Base-by-base conservation (phyloP, 352 stramenopile species). In the Globisporangium yorkense region DNA sequence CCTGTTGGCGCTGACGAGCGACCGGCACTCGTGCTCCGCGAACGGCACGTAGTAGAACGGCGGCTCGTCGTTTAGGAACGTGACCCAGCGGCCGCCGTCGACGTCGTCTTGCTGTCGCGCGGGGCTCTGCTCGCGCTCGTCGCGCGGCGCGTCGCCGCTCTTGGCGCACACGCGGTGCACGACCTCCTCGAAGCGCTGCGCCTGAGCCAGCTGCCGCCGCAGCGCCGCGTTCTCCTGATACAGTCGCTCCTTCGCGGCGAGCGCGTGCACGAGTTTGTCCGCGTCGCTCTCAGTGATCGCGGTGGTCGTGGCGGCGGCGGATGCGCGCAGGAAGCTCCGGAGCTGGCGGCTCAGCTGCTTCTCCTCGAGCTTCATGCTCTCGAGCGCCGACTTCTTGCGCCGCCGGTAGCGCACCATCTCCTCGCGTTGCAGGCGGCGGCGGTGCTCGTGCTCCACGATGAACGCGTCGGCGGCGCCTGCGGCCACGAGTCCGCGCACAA, bases 31-130 rank as follows among this genome's bases (percentile, higher is more conserved):
- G 31, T 29, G n/a, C 46, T 54, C 45, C 3, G 46, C 43, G 54
- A 60, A 60, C 21, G 45, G 54, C 18, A 52, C 48, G 35, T 47
- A 60, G 20, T 54, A 54, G 54, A 60, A 54, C 21, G 44, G 45
- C 20, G 27, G 12, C 8, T 60, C 54, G 44, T 37, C 21, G 3
- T 35, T 20, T 6, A 60, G 46, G 21, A 60, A 54, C 54, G 54
- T 41, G 31, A 54, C 33, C 44, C 45, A 60, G 35, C 31, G 43
- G 35, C 54, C 45, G 31, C 37, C 13, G 8, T 20, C 24, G n/a
- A 15, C 3, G 43, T 7, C 33, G 7, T 18, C 16, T 51, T 40
- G 45, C 43, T 43, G 41, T n/a, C 12, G 41, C 2, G 9, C 35
- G 15, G 33, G 6, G 4, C 15, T 35, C 33, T 21, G 31, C 51